Evolutionary conservation across 257 asterid species (phyloP), one percentile per base, ranked within the genome.

Genomic region (Nicotiana undulata): DNA sequence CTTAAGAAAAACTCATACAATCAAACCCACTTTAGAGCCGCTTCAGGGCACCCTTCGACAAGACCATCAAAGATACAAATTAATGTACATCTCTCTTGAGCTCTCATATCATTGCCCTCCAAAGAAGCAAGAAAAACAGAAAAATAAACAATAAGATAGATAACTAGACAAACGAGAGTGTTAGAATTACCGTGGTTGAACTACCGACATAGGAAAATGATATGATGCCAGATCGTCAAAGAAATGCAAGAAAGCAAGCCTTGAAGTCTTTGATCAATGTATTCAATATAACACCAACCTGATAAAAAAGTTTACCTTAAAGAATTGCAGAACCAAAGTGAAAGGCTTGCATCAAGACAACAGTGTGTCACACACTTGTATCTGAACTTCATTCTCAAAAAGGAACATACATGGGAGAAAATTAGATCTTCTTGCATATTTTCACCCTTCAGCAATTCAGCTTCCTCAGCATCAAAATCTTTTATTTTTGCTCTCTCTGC

Each of bases 141-240:
- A 11, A 9, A 49, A 49, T 49, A 49, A 49, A 53, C 6, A 37
- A 37, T 6, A 37, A 37, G 44, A 37, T 10, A 49, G 32, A 29
- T 29, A 29, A 26, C 28, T 49, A 12, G 11, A 49, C 3, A 49
- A 49, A 49, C 6, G 6, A 49, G 53, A 49, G 3, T 10, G 12
- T 49, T 49, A 12, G 26, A 66, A 31, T 49, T 7, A 28, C 13
- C n/a, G 31, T 49, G 44, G 20, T 13, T 63, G 16, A 1, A 89
- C 99, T 83, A 95, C 99, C 98, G 95, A 95, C 99, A 95, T 92
- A 20, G 99, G 99, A 94, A 93, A 90, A 85, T 93, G 79, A 75
- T 91, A 93, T 17, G 97, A 87, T 75, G 94, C 88, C 58, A 95
- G 82, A 82, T 95, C 92, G 79, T 95, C 99, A 81, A 93, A 93